A percentile compares a stretch with the other conserved stretches of the same genome.
phyloP scores from a whole-genome alignment of 371 early-diverging fungal species.

The Mucor piriformis region DNA sequence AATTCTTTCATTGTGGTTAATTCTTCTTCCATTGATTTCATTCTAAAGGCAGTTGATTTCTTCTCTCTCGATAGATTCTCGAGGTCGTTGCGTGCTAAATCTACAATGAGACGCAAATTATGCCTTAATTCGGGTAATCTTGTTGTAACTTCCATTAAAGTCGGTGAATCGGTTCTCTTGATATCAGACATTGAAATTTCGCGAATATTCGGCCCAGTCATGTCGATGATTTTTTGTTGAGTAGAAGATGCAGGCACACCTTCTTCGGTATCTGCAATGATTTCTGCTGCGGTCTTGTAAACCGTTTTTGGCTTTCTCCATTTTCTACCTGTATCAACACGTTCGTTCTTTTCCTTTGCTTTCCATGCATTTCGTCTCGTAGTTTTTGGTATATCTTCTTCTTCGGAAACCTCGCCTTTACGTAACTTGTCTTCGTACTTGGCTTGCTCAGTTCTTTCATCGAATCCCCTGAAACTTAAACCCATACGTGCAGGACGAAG shows the following conservation, averaged over 20 bases:
- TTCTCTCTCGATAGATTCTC: conserved; percentile 66
- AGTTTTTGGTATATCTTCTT: conserved; percentile 12
- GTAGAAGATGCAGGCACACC: conserved; percentile 14
- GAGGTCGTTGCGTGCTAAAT: conserved; percentile 70
- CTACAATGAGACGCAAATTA: conserved; percentile 74
- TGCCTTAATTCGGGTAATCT: conserved; percentile 79
- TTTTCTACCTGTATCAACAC: conserved; percentile 1
- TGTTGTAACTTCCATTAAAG: conserved; percentile 52
- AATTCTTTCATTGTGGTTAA: conserved; percentile 40
- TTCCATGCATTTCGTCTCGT: conserved; percentile 59
- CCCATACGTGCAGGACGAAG: conserved; percentile 82
- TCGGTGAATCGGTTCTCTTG: conserved; percentile 46
- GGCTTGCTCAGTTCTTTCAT: conserved; percentile 65
- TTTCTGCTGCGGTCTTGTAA: conserved; percentile 79
- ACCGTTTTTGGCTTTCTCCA: conserved; percentile 53
- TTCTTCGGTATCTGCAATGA: conserved; percentile 38
- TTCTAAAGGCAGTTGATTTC: conserved; percentile 45
- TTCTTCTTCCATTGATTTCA: conserved; percentile 45
- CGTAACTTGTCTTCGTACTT: conserved; percentile 49
- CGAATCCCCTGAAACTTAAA: conserved; percentile 76
- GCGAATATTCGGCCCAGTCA: conserved; percentile 74
- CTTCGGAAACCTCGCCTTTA: conserved; percentile 28
- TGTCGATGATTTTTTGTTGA: conserved; percentile 78
- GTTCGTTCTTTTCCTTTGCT: neutral
- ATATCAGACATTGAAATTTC: conserved; percentile 59